Evolutionary conservation across 257 asterid genomes (phyloP), one percentile per base, ranked within the genome.

Genomic region (Lantana camara): DNA sequence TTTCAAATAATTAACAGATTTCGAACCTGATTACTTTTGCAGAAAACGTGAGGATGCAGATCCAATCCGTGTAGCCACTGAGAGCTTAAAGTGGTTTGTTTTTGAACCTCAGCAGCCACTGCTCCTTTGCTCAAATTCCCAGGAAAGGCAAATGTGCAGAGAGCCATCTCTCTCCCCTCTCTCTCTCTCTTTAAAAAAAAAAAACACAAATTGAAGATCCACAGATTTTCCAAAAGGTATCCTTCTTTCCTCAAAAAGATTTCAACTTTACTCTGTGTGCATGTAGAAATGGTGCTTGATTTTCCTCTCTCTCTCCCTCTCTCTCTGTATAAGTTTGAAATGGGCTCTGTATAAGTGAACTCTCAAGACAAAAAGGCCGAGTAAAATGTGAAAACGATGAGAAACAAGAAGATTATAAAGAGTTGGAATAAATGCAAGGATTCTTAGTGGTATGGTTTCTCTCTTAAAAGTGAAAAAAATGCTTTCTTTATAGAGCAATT

Each of bases 111-210:
- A 22, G 77, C 70, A 51, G 24, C 75, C 49, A 70, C 40, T 35
- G 7, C 34, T 16, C 72, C 61, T 46, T 55, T 71, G 78, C 67
- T 66, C 60, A 82, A 66, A 57, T 64, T 63, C 76, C 76, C 85
- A 49, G 85, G 79, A 21, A 77, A 66, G 42, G 83, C 69, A 55
- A 64, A 71, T 54, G 80, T 38, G 60, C 82, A 66, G 14, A 77
- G 53, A 63, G 85, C 83, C 85, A 82, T 47, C 50, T 2, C 9
- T 0, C 32, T 27, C 32, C 5, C 5, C 32, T 27, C 32, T 27
- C 32, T 27, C 32, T 27, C 32, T 27, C 32, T 27, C 32, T 27
- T 5, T 27, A 5, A 11, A 9, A 27, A 22, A 23, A n/a, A 34
- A 62, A 6, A 3, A 17, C 22, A 50, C 37, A 22, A 46, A 52